A percentile compares a stretch with the other conserved stretches of the same genome.
These are phyloP conservation scores for Termitomyces sp. DNA, from an alignment of 768 basidiomycete species.

Conservation along the genomic window DNA sequence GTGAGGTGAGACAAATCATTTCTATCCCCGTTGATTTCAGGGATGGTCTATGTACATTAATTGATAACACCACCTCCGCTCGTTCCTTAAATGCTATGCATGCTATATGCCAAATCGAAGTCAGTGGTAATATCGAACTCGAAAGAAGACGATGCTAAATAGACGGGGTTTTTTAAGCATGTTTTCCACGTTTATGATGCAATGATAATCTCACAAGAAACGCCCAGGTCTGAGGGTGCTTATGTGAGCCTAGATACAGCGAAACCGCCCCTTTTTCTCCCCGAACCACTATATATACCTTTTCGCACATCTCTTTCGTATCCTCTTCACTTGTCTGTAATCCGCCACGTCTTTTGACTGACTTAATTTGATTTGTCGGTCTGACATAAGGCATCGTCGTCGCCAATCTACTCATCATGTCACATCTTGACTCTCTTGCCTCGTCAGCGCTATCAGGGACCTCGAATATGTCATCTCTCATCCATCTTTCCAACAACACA, in stretches of 20 bases:
- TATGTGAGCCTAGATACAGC: background rate
- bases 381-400: background rate
- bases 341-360: background rate
- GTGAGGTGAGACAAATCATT: background rate
- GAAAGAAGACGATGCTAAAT: background rate
- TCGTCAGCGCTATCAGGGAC: conserved; percentile 18
- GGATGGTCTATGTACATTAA: background rate
- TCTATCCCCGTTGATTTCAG: background rate
- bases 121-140: too few species aligned
- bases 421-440: conserved; percentile 9
- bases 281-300: background rate
- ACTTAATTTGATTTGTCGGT: background rate
- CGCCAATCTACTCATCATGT: background rate
- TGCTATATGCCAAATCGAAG: background rate
- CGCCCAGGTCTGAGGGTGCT: background rate
- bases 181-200: background rate
- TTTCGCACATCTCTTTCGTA: background rate
- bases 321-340: background rate
- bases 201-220: background rate
- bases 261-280: background rate
- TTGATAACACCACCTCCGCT: background rate
- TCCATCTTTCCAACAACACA: conserved; percentile 11
- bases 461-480: conserved; percentile 19
- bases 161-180: background rate
- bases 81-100: background rate